Evolutionary conservation across 352 stramenopile species (phyloP), one percentile per base, ranked within the genome.

Genomic region (Phytophthora kernoviae): DNA sequence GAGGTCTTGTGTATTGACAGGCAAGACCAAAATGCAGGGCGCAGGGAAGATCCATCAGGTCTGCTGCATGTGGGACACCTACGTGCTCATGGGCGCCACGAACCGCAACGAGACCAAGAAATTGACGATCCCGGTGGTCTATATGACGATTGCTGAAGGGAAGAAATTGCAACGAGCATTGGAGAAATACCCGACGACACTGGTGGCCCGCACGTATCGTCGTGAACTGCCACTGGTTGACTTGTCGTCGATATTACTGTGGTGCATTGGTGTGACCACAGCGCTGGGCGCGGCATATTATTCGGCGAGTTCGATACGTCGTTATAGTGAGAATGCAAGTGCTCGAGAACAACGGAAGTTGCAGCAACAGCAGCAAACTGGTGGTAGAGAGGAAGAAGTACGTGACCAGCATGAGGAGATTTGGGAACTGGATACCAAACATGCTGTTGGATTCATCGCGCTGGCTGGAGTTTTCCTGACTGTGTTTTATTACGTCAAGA

Each of bases 1-100:
- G 2, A 60, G 61, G 10, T 79, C 73, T 26, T 93, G 84, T 58
- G 71, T 93, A 17, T 60, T 82, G 17, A 93, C 84, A 20, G 84
- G 77, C 1, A 33, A 52, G n/a, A 44, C 73, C 0, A 58, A 65
- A 21, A 27, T 60, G 2, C 17, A 60, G 0, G 34, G 49, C 11
- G 59, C 50, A 7, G 57, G 57, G 15, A 47, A 27, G 42, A 68
- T 61, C 17, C 67, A 87, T 46, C 78, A 93, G 43, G 55, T 91
- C 1, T 93, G 84, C 68, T 94, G 80, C 56, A 70, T 92, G 56
- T 91, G 80, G 80, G 82, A 94, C 58, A 94, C 81, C 22, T 73
- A 83, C 36, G 63, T 94, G 39, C 75, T 91, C 60, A 91, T 94
- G 80, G 84, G 84, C 24, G 76, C 48, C 9, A 65, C 65, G 18